phyloP scores from a whole-genome alignment of 352 stramenopile species.

The Globisporangium nodosum region DNA sequence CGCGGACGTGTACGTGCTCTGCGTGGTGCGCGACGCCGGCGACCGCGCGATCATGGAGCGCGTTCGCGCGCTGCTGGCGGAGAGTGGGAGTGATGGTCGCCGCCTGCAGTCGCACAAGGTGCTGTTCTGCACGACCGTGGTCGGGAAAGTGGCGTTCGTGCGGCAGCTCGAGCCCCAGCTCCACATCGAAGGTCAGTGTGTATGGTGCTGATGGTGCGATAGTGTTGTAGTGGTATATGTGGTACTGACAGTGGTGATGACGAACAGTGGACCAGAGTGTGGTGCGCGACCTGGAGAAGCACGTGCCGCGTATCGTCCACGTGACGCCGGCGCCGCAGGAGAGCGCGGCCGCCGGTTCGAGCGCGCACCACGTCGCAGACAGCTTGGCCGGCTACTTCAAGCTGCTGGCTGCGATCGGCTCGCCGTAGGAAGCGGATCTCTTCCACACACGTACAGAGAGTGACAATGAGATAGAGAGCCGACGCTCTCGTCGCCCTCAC shows the following conservation, averaged over 20 bases:
- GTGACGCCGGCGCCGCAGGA: constrained; percentile 27
- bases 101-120: constrained; percentile 60
- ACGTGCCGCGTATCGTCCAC: constrained; percentile 70
- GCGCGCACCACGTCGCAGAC: constrained; percentile 57
- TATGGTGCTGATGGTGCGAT: background rate
- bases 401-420: constrained; percentile 28
- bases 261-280: constrained; percentile 43
- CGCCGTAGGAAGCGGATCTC: constrained; percentile 3
- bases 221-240: background rate
- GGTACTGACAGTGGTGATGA: background rate
- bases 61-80: constrained; percentile 41
- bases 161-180: constrained; percentile 83
- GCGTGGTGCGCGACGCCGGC: constrained; percentile 27
- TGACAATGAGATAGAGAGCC: background rate
- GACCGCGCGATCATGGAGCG: constrained; percentile 27
- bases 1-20: constrained; percentile 67
- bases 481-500: background rate
- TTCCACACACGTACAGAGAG: background rate
- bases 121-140: constrained; percentile 73
- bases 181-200: constrained; percentile 64
- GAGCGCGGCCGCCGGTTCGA: constrained; percentile 16
- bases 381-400: constrained; percentile 70
- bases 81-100: constrained; percentile 20
- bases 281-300: constrained; percentile 63
- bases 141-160: constrained; percentile 82